A percentile compares a stretch with the other conserved stretches of the same genome.
phyloP scores from a whole-genome alignment of 306 rosid species.

The Cucurbita ficifolia region DNA sequence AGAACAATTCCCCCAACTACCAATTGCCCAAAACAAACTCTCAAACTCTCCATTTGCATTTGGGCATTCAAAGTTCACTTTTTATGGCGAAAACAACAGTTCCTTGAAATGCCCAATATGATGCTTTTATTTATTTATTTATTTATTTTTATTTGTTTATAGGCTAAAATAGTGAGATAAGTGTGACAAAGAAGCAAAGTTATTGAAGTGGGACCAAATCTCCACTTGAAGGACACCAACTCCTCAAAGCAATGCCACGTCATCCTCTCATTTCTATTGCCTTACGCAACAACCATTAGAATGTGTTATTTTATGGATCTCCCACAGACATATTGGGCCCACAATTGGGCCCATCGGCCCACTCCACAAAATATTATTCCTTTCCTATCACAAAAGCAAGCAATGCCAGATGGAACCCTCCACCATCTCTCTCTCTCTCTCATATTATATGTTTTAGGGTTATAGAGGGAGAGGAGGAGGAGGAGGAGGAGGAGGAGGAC shows the following conservation, averaged over 20 bases:
- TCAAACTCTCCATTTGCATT: not conserved
- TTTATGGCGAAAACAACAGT: conserved; percentile 1
- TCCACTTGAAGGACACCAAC: conserved; percentile 8
- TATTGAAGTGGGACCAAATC: not conserved
- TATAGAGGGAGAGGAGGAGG: conserved; percentile 21
- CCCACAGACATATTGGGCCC: conserved; percentile 48
- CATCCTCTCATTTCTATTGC: not conserved
- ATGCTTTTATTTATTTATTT: not conserved
- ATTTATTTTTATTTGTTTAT: not conserved
- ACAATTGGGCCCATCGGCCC: conserved; percentile 32
- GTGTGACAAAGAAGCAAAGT: conserved; percentile 3
- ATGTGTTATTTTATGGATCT: conserved; percentile 7
- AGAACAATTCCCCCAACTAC: not conserved
- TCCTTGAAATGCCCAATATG: not conserved
- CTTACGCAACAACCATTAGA: not conserved
- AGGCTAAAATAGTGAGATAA: not conserved
- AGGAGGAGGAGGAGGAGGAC: conserved; percentile 88
- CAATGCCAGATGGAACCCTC: conserved; percentile 42
- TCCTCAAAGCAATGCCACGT: conserved; percentile 5
- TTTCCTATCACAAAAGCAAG: conserved; percentile 70
- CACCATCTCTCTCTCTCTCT: conserved; percentile 6
- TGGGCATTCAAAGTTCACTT: not conserved
- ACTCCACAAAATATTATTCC: conserved; percentile 41
- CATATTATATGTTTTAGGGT: not conserved
- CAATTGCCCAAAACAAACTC: not conserved